phyloP scores from a whole-genome alignment of 805 yeast genomes.

The Saccharomycopsis capsularis region DNA sequence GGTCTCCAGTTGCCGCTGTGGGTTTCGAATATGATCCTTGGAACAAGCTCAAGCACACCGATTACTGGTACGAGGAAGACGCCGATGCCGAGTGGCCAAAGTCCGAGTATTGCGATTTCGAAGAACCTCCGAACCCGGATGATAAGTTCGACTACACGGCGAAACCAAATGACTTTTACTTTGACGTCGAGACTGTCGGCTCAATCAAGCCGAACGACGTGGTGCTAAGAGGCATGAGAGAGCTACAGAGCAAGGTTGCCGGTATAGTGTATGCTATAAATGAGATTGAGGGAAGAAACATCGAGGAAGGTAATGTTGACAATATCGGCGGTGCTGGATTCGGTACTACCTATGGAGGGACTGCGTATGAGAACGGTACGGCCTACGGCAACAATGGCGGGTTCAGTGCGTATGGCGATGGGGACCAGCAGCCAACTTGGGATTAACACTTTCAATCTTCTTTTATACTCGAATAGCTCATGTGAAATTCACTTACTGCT shows the following conservation, averaged over 20 bases:
- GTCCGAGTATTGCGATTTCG: slow-evolving; percentile 85
- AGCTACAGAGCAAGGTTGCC: slow-evolving; percentile 85
- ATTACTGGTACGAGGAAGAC: slow-evolving; percentile 91
- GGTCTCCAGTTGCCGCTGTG: slow-evolving; percentile 95
- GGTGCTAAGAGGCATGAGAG: slow-evolving; percentile 73
- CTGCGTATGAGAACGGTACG: slow-evolving; percentile 28
- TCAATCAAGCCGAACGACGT: slow-evolving; percentile 85
- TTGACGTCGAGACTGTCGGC: slow-evolving; percentile 92
- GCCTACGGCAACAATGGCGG: slow-evolving; percentile 23
- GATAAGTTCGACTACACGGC: slow-evolving; percentile 83
- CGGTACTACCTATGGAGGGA: slow-evolving; percentile 30
- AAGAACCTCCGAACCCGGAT: slow-evolving; percentile 86
- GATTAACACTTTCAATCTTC: background rate
- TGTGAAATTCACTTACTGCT: background rate
- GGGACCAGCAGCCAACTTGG: no score
- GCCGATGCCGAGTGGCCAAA: slow-evolving; percentile 92
- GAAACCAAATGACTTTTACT: slow-evolving; percentile 70
- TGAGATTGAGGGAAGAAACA: slow-evolving; percentile 36
- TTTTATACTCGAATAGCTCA: background rate
- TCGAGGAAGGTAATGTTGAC: slow-evolving; percentile 42
- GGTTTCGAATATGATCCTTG: slow-evolving; percentile 99
- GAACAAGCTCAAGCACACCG: slow-evolving; percentile 94
- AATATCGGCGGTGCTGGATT: slow-evolving; percentile 40
- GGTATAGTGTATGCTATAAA: slow-evolving; percentile 69
- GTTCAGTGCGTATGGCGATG: slow-evolving; percentile 25